A percentile compares a stretch with the other conserved stretches of the same genome.
Evolutionary conservation across 345 rosid species (phyloP).

Genomic region (Bruguiera sexangula): DNA sequence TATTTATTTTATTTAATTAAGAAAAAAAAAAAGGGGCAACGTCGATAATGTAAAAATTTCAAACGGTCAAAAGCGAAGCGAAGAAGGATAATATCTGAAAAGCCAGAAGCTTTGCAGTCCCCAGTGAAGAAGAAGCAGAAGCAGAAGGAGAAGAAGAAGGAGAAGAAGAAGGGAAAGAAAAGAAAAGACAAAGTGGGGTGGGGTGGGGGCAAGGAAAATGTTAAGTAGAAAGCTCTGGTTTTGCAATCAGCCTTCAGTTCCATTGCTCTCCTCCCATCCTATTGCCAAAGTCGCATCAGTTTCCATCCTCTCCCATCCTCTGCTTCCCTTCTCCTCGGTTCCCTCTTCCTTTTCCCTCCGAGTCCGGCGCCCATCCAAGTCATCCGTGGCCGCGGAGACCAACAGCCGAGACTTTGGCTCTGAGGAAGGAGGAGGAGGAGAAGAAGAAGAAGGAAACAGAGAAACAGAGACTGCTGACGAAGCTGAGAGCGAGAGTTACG

Average conservation of each 20-base stretch:
- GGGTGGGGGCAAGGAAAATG: no score
- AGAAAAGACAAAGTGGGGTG: no score
- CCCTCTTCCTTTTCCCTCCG: conserved; percentile 20
- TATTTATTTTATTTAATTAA: no score
- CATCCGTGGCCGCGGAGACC: conserved; percentile 4
- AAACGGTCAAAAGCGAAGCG: no score
- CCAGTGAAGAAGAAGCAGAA: no score
- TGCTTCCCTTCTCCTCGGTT: conserved; percentile 10
- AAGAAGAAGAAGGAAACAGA: conserved; percentile 6
- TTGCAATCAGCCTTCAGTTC: conserved; percentile 4
- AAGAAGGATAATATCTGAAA: no score
- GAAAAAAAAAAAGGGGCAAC: no score
- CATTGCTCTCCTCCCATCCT: conserved; percentile 12
- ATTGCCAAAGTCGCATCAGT: conserved; percentile 1
- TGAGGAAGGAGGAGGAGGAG: conserved; percentile 22
- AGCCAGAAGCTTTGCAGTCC: no score
- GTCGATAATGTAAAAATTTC: background rate
- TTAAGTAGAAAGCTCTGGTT: background rate
- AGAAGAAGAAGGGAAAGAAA: no score
- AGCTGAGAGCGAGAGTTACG: conserved; percentile 21
- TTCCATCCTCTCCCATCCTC: conserved; percentile 20
- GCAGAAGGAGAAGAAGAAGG: no score
- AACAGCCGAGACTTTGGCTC: background rate
- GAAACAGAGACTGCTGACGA: conserved; percentile 10
- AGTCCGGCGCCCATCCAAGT: conserved; percentile 16